These are phyloP conservation scores for Cyclotella kingstonii DNA, from an alignment of 108 stramenopile genomes.

Conservation along the genomic window DNA sequence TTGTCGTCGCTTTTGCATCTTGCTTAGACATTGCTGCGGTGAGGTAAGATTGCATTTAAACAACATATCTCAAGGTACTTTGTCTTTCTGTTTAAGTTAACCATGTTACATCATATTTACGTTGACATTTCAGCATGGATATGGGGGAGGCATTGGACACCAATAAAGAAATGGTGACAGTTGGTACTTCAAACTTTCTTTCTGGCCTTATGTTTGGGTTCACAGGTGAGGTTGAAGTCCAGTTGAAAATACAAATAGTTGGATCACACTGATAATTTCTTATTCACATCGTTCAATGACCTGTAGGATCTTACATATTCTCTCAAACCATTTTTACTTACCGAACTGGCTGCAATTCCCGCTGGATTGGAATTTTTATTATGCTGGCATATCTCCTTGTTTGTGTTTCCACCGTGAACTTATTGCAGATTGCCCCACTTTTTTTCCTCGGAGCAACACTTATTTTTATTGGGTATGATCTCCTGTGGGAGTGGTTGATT, in stretches of 20 bases:
- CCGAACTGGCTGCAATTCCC: conserved; percentile 76
- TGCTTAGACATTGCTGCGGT: conserved; percentile 90
- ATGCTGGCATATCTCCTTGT: conserved; percentile 61
- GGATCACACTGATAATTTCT: too few relatives aligned
- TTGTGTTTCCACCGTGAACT: conserved; percentile 62
- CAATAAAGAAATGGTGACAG: conserved; percentile 86
- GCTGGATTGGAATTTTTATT: conserved; percentile 72
- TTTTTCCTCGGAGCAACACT: conserved; percentile 50
- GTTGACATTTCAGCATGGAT: conserved; percentile 60
- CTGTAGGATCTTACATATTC: conserved; percentile 90
- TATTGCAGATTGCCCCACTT: conserved; percentile 56
- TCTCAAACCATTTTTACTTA: conserved; percentile 96
- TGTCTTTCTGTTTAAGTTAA: too few relatives aligned
- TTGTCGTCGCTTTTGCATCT: conserved; percentile 94
- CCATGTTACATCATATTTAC: too few relatives aligned
- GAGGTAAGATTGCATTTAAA: neutral
- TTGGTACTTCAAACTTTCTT: conserved; percentile 85
- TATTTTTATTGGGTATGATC: conserved; percentile 50
- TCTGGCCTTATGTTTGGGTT: conserved; percentile 77
- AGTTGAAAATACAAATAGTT: too few relatives aligned
- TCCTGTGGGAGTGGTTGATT: conserved; percentile 45
- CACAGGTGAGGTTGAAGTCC: conserved; percentile 60
- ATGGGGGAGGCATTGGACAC: conserved; percentile 90
- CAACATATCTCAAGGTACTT: neutral
- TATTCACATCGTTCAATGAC: conserved; percentile 3